Evolutionary conservation across 352 stramenopile species (phyloP).

Genomic region (Plasmopara viticola): DNA sequence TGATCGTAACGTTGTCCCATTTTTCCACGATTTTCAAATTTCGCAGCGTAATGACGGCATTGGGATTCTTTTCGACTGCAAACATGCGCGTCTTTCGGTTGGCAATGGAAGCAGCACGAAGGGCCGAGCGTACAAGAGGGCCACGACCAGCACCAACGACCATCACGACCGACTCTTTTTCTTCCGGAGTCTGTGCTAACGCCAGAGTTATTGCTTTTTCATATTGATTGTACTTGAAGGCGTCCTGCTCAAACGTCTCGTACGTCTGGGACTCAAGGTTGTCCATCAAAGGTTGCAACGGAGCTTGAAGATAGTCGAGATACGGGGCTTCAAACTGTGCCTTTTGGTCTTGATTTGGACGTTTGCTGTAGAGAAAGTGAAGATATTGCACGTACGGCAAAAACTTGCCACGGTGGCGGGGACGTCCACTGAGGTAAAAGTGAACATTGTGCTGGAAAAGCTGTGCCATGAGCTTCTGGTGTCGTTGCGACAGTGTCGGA

Average conservation of each 20-base stretch:
- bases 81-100: slow-evolving; percentile 86
- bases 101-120: slow-evolving; percentile 61
- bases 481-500: slow-evolving; percentile 89
- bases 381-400: slow-evolving; percentile 93
- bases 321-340: slow-evolving; percentile 90
- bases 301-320: slow-evolving; percentile 94
- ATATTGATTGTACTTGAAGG: slow-evolving; percentile 98
- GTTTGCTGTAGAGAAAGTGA: slow-evolving; percentile 85
- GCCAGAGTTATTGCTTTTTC: slow-evolving; percentile 88
- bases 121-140: slow-evolving; percentile 88
- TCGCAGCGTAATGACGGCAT: slow-evolving; percentile 93
- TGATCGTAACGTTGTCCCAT: slow-evolving; percentile 83
- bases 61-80: slow-evolving; percentile 98
- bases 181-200: slow-evolving; percentile 43
- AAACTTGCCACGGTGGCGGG: slow-evolving; percentile 60
- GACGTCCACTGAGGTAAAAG: slow-evolving; percentile 79
- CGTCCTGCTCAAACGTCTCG: slow-evolving; percentile 98
- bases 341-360: slow-evolving; percentile 60
- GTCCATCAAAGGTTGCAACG: slow-evolving; percentile 97
- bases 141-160: slow-evolving; percentile 93
- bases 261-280: slow-evolving; percentile 98
- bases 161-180: slow-evolving; percentile 79
- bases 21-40: slow-evolving; percentile 83
- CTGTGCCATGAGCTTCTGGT: slow-evolving; percentile 81
- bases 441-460: slow-evolving; percentile 81